Base-by-base conservation (phyloP, 177 flowering plant genomes). In the Vitis hybrid region DNA sequence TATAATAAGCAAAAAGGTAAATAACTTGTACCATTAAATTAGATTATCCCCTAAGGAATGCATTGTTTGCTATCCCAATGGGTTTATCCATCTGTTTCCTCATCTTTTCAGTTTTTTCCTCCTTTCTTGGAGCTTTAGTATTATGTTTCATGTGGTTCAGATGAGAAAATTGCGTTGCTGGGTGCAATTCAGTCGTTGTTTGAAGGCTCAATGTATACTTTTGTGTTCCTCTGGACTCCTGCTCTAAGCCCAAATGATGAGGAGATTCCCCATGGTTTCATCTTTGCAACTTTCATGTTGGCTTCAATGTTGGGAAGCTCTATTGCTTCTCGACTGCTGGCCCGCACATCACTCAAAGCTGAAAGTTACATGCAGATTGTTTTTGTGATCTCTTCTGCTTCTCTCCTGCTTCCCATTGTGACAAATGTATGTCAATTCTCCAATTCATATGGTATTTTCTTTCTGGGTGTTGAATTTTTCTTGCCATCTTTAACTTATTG, bases 171-270 rank as follows among this genome's bases (percentile, higher is more conserved):
- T 61, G 99, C 98, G 2, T 74, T 95, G 79, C 86, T 95, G 74
- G 98, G 99, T 61, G 99, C 97, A 15, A 95, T 93, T 59, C 99
- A 95, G 76, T 95, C 99, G 18, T 80, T 95, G 65, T 95, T 95
- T 83, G 99, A 95, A 82, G 99, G 98, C 70, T 95, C 98, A 11
- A 95, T 95, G 99, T 95, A 95, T 76, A 95, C 98, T 7, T 95
- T 95, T 82, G 99, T 95, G 66, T 95, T 95, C 75, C 91, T 95
- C 1, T 95, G 99, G 99, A 95, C 99, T 32, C 99, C 99, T 76
- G 99, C 99, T 70, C 78, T 95, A 71, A 93, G 98, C 75, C 98
- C 98, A 56, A 18, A 18, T 18, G 18, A 18, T 18, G 18, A 18
- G 18, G 18, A 18, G 18, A 18, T 18, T 18, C 18, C 18, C 18